Evolutionary conservation across 2,329 filamentous ascomycete genomes (phyloP).

Genomic region (Cladophialophora bantiana): DNA sequence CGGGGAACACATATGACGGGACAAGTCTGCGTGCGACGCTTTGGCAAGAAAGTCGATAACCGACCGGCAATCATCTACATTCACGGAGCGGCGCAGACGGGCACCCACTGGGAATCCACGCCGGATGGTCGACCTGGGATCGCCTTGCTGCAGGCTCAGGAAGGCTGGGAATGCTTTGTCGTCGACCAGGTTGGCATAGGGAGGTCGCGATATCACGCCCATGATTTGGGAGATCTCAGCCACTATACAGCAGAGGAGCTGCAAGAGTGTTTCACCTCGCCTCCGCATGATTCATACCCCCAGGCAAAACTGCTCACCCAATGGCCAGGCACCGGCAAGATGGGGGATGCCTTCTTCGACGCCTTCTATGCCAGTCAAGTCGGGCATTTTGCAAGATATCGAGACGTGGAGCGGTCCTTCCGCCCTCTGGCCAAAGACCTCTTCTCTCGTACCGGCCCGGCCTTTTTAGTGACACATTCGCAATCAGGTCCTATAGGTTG

Average conservation of each 20-base stretch:
- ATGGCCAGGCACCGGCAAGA: slow-evolving; percentile 50
- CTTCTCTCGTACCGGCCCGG: slow-evolving; percentile 13
- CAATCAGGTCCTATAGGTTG: slow-evolving; percentile 18
- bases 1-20: slow-evolving; percentile 32
- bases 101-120: slow-evolving; percentile 55
- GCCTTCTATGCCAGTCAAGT: slow-evolving; percentile 24
- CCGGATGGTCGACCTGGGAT: slow-evolving; percentile 57
- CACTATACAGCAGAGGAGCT: slow-evolving; percentile 18
- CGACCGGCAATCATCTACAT: slow-evolving; percentile 36
- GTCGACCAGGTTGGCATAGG: slow-evolving; percentile 56
- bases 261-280: slow-evolving; percentile 16
- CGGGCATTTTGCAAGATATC: slow-evolving; percentile 40
- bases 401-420: slow-evolving; percentile 13
- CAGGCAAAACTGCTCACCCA: slow-evolving; percentile 35
- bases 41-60: slow-evolving; percentile 18
- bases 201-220: slow-evolving; percentile 37
- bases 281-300: slow-evolving; percentile 12
- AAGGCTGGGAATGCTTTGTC: slow-evolving; percentile 40
- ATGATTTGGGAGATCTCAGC: slow-evolving; percentile 12
- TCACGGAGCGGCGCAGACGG: slow-evolving; percentile 21
- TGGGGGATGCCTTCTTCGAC: slow-evolving; percentile 19
- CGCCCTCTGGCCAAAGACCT: slow-evolving; percentile 10
- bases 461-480: slow-evolving; percentile 46
- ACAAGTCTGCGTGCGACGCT: slow-evolving; percentile 25
- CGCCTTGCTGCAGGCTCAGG: slow-evolving; percentile 34